phyloP scores from a whole-genome alignment of 306 rosid species.

The Trichosanthes cucumerina region DNA sequence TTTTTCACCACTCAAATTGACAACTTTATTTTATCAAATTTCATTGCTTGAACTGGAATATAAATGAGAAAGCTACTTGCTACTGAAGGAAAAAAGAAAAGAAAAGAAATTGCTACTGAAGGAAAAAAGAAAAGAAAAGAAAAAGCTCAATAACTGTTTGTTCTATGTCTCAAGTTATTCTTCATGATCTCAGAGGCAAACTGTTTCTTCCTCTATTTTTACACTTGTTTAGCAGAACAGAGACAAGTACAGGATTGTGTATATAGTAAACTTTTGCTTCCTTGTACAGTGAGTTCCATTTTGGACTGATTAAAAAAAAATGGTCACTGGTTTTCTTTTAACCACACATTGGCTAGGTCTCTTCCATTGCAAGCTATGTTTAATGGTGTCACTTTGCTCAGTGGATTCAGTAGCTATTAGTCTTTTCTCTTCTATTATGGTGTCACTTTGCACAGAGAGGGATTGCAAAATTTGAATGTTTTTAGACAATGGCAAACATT shows the following conservation, averaged over 20 bases:
- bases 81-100: neutral
- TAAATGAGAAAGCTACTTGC: neutral
- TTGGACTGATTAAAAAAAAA: neutral
- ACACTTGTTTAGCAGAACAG: neutral
- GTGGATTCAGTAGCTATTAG: neutral
- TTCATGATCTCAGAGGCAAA: neutral
- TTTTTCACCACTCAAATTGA: conserved; percentile 5
- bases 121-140: neutral
- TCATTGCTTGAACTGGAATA: neutral
- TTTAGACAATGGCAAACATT: conserved; percentile 4
- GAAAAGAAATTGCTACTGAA: too few species aligned
- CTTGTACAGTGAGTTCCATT: neutral
- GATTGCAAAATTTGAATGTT: too few species aligned
- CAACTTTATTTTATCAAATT: neutral
- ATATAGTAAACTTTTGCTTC: neutral
- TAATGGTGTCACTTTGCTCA: neutral
- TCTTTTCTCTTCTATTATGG: neutral
- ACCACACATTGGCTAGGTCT: neutral
- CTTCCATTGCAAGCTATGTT: neutral
- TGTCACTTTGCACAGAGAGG: neutral
- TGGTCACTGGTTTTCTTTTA: neutral
- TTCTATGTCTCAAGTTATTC: neutral
- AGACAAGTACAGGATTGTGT: neutral
- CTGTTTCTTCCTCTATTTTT: neutral
- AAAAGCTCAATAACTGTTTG: neutral